A percentile compares a stretch with the other conserved stretches of the same genome.
phyloP scores from a whole-genome alignment of 129 eudicot genomes.

The Flaveria brownii region DNA sequence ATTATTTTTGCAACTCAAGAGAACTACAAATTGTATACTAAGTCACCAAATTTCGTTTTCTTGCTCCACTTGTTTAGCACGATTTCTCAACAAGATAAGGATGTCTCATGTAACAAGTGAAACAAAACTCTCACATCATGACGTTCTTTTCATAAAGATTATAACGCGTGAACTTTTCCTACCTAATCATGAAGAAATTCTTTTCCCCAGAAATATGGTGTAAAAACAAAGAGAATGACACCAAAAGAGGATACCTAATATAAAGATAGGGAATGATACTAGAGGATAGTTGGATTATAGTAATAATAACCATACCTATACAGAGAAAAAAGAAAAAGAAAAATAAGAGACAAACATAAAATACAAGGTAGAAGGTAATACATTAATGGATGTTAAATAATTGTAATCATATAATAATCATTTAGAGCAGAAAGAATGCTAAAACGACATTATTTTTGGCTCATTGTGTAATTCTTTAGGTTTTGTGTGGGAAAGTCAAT shows the following conservation, averaged over 20 bases:
- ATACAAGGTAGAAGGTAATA: slow-evolving; percentile 80
- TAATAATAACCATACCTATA: slow-evolving; percentile 27
- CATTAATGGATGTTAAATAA: slow-evolving; percentile 41
- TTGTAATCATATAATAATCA: slow-evolving; percentile 40
- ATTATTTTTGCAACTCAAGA: neutral
- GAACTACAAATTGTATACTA: neutral
- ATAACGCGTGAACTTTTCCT: slow-evolving; percentile 9
- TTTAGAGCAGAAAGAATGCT: slow-evolving; percentile 24
- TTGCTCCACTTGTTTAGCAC: neutral
- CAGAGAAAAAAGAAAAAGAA: slow-evolving; percentile 23
- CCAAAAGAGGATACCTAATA: slow-evolving; percentile 55
- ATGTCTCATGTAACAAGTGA: neutral
- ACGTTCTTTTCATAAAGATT: slow-evolving; percentile 12
- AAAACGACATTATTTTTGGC: slow-evolving; percentile 20
- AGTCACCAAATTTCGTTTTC: slow-evolving; percentile 19
- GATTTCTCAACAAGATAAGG: slow-evolving; percentile 16
- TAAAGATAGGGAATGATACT: slow-evolving; percentile 46
- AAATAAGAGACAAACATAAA: slow-evolving; percentile 31
- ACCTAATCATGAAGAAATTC: slow-evolving; percentile 28
- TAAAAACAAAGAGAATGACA: slow-evolving; percentile 46
- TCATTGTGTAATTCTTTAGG: slow-evolving; percentile 14
- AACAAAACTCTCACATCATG: slow-evolving; percentile 11
- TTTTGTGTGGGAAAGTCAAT: slow-evolving; percentile 30
- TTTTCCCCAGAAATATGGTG: slow-evolving; percentile 29
- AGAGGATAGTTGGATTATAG: slow-evolving; percentile 42